These are phyloP conservation scores for Cichorium intybus DNA, from an alignment of 140 eudicot genomes.

Conservation along the genomic window DNA sequence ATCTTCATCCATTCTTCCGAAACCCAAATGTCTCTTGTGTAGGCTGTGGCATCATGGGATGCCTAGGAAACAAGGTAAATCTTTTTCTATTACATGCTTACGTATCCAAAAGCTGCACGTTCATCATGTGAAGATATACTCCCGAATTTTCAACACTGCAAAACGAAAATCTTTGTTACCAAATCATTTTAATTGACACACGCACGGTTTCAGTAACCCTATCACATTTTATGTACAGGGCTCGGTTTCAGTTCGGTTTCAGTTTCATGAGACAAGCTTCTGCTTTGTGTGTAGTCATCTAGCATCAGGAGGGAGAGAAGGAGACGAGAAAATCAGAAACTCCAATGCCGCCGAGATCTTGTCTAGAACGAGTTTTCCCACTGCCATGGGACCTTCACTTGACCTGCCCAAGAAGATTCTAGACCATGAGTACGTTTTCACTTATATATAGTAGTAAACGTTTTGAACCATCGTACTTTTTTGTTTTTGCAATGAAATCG, in stretches of 20 bases:
- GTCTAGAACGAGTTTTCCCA: slow-evolving; percentile 53
- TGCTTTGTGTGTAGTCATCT: slow-evolving; percentile 75
- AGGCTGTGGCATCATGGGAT: slow-evolving; percentile 85
- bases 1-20: slow-evolving; percentile 47
- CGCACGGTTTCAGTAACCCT: too few relatives aligned
- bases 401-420: slow-evolving; percentile 59
- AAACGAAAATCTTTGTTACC: too few relatives aligned
- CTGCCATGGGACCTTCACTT: slow-evolving; percentile 37
- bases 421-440: slow-evolving; percentile 62
- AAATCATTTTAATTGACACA: too few relatives aligned
- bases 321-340: slow-evolving; percentile 58
- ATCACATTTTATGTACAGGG: slow-evolving; percentile 58
- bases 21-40: slow-evolving; percentile 70
- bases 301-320: slow-evolving; percentile 69
- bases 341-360: slow-evolving; percentile 54
- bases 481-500: neutral
- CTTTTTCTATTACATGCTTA: too few relatives aligned
- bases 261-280: slow-evolving; percentile 62
- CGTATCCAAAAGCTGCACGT: too few relatives aligned
- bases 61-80: slow-evolving; percentile 76
- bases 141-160: too few relatives aligned
- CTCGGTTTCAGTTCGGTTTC: slow-evolving; percentile 62
- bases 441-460: neutral
- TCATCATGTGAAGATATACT: neutral
- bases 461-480: neutral